Evolutionary conservation across 495 filamentous ascomycete genomes (phyloP).

Genomic region (Glarea lozoyensis): DNA sequence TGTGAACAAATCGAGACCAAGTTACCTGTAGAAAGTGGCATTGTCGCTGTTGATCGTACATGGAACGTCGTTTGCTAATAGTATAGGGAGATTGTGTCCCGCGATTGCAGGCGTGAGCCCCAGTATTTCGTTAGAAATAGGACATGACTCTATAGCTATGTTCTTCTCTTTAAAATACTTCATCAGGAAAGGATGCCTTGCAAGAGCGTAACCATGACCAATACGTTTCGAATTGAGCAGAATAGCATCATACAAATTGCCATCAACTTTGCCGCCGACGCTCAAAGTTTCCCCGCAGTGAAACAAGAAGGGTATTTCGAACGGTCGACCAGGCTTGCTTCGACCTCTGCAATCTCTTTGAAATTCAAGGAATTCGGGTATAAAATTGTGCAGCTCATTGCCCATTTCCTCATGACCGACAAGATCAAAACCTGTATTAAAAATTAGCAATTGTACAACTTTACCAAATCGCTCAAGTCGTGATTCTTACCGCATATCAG

Average conservation of each 20-base stretch:
- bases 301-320: conserved; percentile 92
- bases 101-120: conserved; percentile 37
- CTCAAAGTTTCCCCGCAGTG: conserved; percentile 88
- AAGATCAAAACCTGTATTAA: conserved; percentile 62
- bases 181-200: conserved; percentile 76
- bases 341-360: conserved; percentile 57
- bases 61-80: conserved; percentile 42
- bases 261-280: conserved; percentile 64
- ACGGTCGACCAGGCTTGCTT: too few relatives aligned
- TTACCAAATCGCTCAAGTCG: neutral
- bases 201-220: conserved; percentile 85
- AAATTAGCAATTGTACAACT: neutral
- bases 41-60: conserved; percentile 48
- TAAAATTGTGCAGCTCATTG: conserved; percentile 55
- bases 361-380: conserved; percentile 77
- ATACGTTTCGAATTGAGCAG: conserved; percentile 77
- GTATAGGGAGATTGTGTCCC: conserved; percentile 38
- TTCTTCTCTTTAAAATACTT: conserved; percentile 71
- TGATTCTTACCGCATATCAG: conserved; percentile 57
- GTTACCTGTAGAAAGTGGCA: conserved; percentile 43
- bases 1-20: neutral
- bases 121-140: conserved; percentile 78
- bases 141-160: conserved; percentile 82
- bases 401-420: conserved; percentile 78
- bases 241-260: conserved; percentile 83